These are phyloP conservation scores for Acanthamoeba culbertsoni DNA, from an alignment of 208 protist genomes.

Conservation along the genomic window DNA sequence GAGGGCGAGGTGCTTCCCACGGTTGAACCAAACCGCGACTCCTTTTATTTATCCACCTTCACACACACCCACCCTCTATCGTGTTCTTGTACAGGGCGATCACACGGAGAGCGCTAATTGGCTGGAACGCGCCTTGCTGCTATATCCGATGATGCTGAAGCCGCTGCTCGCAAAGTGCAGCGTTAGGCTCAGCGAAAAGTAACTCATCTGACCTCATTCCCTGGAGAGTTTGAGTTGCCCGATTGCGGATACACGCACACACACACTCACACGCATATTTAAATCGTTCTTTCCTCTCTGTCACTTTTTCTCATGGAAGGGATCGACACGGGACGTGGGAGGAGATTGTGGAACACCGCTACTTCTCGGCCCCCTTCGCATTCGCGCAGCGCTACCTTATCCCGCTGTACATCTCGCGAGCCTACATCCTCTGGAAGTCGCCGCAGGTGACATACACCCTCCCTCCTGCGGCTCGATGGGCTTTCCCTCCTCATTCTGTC, in stretches of 20 bases:
- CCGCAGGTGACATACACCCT: not conserved
- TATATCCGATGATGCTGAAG: constrained; percentile 37
- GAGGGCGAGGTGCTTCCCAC: constrained; percentile 8
- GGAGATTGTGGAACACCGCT: not conserved
- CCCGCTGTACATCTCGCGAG: not conserved
- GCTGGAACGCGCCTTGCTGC: constrained; percentile 8
- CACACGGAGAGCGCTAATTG: not conserved
- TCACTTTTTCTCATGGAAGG: too few relatives aligned
- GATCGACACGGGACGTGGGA: not conserved
- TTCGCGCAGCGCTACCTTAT: constrained; percentile 23
- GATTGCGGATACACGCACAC: not conserved
- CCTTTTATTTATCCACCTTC: not conserved
- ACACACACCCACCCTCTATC: too few relatives aligned
- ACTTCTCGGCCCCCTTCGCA: constrained; percentile 16
- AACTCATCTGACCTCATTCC: not conserved
- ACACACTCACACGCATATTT: too few relatives aligned
- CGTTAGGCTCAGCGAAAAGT: not conserved
- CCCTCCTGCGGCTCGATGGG: too few relatives aligned
- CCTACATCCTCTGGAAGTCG: constrained; percentile 36
- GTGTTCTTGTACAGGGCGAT: not conserved
- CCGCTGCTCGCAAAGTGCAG: constrained; percentile 36
- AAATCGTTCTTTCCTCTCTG: too few relatives aligned
- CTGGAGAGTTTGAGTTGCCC: not conserved
- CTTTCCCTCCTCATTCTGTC: not conserved
- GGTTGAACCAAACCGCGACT: not conserved